Conservation (phyloP, 2,329 filamentous ascomycete species). For the Neonectria sp. region DNA sequence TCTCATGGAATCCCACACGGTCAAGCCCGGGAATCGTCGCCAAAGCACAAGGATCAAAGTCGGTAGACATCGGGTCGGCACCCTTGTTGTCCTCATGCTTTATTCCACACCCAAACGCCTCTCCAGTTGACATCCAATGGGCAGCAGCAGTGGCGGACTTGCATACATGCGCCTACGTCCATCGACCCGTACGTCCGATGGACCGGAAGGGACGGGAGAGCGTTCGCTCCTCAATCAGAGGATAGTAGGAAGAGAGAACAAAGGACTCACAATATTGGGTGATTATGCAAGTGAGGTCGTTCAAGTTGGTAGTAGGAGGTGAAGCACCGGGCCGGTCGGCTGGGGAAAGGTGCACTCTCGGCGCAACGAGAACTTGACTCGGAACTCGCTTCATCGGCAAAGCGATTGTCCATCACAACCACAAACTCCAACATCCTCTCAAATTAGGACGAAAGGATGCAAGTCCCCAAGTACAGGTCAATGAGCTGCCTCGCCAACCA, state of each 20-base stretch:
- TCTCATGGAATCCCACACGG: conserved; percentile 3
- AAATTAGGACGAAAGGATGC: background rate
- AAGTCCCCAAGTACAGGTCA: background rate
- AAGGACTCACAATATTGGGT: background rate
- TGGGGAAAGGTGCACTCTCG: background rate
- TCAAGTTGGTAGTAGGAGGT: background rate
- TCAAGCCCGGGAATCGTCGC: background rate
- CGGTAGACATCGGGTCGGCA: conserved; percentile 10
- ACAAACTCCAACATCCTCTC: background rate
- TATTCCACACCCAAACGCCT: conserved; percentile 3
- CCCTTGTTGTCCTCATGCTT: background rate
- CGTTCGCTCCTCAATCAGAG: background rate
- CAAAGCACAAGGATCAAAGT: conserved; percentile 2
- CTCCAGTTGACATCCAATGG: conserved; percentile 12
- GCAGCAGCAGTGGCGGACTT: background rate
- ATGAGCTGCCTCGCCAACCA: background rate
- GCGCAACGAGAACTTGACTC: background rate
- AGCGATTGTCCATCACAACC: background rate
- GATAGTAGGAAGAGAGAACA: background rate
- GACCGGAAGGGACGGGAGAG: background rate
- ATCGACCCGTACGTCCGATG: background rate
- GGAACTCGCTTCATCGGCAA: background rate
- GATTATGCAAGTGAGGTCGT: background rate
- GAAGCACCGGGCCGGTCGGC: background rate
- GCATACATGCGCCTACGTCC: background rate